Evolutionary conservation across 441 rosid species (phyloP), one percentile per base, ranked within the genome.

Genomic region (Gossypium lobatum): DNA sequence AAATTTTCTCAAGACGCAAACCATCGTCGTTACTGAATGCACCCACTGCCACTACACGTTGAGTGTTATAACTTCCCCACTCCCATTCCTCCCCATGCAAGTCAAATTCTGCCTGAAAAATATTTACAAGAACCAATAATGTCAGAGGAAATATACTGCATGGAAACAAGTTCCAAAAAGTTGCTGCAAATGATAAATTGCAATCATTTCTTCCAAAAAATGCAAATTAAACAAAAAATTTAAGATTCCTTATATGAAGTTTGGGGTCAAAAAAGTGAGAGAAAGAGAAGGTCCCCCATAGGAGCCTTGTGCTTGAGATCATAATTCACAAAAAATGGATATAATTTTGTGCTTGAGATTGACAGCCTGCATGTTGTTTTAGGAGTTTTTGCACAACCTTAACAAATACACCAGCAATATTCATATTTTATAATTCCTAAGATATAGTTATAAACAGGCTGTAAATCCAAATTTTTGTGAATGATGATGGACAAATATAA

Each of bases 71-170:
- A 72, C 88, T 81, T 66, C 99, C 99, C 99, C 99, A 96, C 80
- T 96, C 97, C 97, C 98, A 93, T 37, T 96, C 98, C 79, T 96
- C 98, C 50, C 99, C 99, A 63, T 88, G 94, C 76, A 96, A 92
- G 83, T 96, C 99, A 77, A 96, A 96, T 69, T 93, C 99, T 50
- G 98, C 99, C 98, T 96, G 90, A 74, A 62, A 79, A 62, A 71
- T 25, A 55, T 20, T 75, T n/a, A 77, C 1, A 3, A 58, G 58
- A 67, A 65, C 53, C 26, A 52, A 13, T 21, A 61, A 25, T 39
- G 31, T 34, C 52, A 76, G 45, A 57, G 60, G 57, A 62, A 54
- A 65, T 16, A 71, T 9, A 23, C 6, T 14, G 46, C 48, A 64
- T 57, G 21, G n/a, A 20, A 68, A 65, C 53, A 50, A 59, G 42